Percentiles rank a stretch among this genome's conserved stretches.
phyloP scores from a whole-genome alignment of 2,329 filamentous ascomycete species.

The Tolypocladium paradoxum region DNA sequence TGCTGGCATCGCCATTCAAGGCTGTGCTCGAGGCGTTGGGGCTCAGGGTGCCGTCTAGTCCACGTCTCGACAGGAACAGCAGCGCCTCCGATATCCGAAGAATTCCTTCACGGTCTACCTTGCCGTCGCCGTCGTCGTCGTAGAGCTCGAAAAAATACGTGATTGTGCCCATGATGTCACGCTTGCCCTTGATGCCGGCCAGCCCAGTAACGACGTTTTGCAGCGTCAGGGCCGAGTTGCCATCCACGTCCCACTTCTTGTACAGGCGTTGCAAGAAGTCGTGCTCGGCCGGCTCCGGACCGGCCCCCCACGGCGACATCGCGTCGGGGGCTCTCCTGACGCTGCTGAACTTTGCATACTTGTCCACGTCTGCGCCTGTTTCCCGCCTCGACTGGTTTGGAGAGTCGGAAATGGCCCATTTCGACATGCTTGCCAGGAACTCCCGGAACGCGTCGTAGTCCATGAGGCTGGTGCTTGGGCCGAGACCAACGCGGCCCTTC shows the following conservation, averaged over 20 bases:
- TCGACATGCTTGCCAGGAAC: conserved; percentile 79
- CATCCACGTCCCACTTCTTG: conserved; percentile 75
- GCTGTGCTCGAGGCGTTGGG: conserved; percentile 50
- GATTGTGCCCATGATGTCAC: conserved; percentile 96
- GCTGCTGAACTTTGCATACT: conserved; percentile 49
- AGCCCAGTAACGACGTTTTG: conserved; percentile 89
- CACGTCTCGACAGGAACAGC: conserved; percentile 81
- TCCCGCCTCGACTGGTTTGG: conserved; percentile 47
- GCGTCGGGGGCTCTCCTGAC: conserved; percentile 34
- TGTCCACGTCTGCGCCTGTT: conserved; percentile 37
- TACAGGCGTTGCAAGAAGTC: conserved; percentile 89
- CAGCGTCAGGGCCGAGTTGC: conserved; percentile 65
- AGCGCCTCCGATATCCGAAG: conserved; percentile 88
- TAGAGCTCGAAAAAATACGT: conserved; percentile 97
- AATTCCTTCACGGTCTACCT: conserved; percentile 90
- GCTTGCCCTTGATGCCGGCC: conserved; percentile 81
- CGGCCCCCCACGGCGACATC: conserved; percentile 43
- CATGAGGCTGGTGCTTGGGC: conserved; percentile 86
- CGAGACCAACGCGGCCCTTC: conserved; percentile 77
- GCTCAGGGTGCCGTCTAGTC: conserved; percentile 64
- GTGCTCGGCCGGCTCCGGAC: conserved; percentile 71
- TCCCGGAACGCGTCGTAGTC: conserved; percentile 95
- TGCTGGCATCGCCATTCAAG: conserved; percentile 28
- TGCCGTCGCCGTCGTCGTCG: conserved; percentile 84
- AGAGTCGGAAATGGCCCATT: conserved; percentile 87